Conservation (phyloP, 148 eudicot genomes). For the Drosera capensis region DNA sequence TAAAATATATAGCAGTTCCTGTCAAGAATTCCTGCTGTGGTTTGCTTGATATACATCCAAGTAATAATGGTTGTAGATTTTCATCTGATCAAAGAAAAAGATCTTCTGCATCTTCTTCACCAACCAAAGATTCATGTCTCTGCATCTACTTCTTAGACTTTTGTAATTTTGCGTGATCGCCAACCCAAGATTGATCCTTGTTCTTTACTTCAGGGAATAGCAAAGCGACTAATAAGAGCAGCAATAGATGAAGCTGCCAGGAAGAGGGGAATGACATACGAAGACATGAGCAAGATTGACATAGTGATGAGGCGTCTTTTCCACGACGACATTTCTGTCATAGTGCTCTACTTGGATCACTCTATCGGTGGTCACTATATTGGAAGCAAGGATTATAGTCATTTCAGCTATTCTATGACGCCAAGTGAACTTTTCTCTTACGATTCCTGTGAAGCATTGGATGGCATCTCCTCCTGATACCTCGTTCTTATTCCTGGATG, state of each 20-base stretch:
- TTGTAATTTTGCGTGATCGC: background rate
- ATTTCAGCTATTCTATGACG: background rate
- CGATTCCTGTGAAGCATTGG: background rate
- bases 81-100: no score
- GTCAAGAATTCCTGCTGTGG: no score
- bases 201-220: conserved; percentile 26
- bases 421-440: background rate
- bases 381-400: conserved; percentile 1
- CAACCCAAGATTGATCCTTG: background rate
- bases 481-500: no score
- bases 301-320: conserved; percentile 35
- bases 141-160: background rate
- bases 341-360: conserved; percentile 36
- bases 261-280: conserved; percentile 33
- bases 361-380: conserved; percentile 2
- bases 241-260: conserved; percentile 35
- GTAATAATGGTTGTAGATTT: no score
- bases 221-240: conserved; percentile 28
- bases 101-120: background rate
- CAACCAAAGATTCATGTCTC: background rate
- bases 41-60: no score
- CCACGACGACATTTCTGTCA: conserved; percentile 42
- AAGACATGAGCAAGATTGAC: conserved; percentile 28
- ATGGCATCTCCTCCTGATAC: no score
- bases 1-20: no score